Evolutionary conservation across 1,284 basidiomycete genomes (phyloP).

Genomic region (Fomitopsis betulina): DNA sequence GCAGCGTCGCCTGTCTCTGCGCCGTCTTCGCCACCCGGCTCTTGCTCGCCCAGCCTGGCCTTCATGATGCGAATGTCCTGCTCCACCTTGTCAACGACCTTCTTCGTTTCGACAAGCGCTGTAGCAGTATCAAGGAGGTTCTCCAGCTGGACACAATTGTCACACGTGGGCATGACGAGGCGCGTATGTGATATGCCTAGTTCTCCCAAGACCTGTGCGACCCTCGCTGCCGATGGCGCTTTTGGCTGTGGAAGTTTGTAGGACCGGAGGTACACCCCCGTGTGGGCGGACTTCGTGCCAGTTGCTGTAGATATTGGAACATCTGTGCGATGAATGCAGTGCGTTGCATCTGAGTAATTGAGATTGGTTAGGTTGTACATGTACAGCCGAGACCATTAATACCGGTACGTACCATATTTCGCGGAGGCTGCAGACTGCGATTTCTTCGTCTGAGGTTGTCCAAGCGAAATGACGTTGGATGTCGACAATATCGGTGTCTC

Average conservation of each 20-base stretch:
- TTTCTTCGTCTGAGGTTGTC: slow-evolving; percentile 42
- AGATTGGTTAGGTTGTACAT: neutral
- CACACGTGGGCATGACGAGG: slow-evolving; percentile 88
- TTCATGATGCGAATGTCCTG: slow-evolving; percentile 75
- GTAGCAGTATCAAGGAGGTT: slow-evolving; percentile 67
- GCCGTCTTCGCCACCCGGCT: slow-evolving; percentile 34
- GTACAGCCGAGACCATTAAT: neutral
- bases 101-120: slow-evolving; percentile 81
- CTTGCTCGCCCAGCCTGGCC: slow-evolving; percentile 58
- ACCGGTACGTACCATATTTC: slow-evolving; percentile 44
- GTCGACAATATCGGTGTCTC: slow-evolving; percentile 49
- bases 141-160: slow-evolving; percentile 73
- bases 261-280: slow-evolving; percentile 76
- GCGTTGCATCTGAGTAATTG: slow-evolving; percentile 49
- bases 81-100: slow-evolving; percentile 80
- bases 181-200: slow-evolving; percentile 69
- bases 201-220: slow-evolving; percentile 72
- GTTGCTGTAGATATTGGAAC: slow-evolving; percentile 41
- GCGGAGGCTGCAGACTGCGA: slow-evolving; percentile 47
- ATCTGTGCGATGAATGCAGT: slow-evolving; percentile 78
- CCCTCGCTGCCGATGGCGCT: slow-evolving; percentile 64
- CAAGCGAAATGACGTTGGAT: slow-evolving; percentile 41
- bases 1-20: slow-evolving; percentile 16
- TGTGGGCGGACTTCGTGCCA: slow-evolving; percentile 71
- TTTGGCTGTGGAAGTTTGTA: slow-evolving; percentile 80